A percentile compares a stretch with the other conserved stretches of the same genome.
phyloP scores from a whole-genome alignment of 495 filamentous ascomycete genomes.

The Podospora comata region DNA sequence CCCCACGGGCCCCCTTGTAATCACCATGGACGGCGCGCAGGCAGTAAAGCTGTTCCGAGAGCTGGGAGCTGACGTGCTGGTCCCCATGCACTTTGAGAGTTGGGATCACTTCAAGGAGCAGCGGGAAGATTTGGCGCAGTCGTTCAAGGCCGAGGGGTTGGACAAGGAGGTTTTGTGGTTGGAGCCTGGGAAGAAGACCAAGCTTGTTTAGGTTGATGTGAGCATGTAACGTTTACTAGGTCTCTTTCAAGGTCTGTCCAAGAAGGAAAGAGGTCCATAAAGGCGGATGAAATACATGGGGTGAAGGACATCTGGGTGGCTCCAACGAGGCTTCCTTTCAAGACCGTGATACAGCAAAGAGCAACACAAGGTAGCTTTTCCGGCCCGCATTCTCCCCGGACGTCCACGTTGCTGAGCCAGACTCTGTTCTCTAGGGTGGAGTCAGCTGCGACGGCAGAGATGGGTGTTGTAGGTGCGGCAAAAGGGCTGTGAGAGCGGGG shows the following conservation, averaged over 20 bases:
- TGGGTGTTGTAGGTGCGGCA: no score
- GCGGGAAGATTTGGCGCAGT: constrained; percentile 38
- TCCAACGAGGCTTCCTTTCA: no score
- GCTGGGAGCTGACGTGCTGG: constrained; percentile 45
- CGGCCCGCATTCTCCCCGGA: no score
- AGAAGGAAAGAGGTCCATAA: no score
- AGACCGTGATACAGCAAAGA: no score
- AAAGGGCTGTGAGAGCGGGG: no score
- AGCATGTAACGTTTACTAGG: no score
- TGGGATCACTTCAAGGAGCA: constrained; percentile 51
- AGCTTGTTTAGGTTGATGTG: constrained; percentile 16
- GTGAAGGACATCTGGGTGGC: no score
- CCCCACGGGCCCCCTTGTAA: constrained; percentile 37
- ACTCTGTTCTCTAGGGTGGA: not conserved
- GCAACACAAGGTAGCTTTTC: no score
- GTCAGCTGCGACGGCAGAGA: no score
- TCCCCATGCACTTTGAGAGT: constrained; percentile 54
- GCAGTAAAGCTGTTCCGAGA: constrained; percentile 41
- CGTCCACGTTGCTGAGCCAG: not conserved
- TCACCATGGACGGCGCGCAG: constrained; percentile 52
- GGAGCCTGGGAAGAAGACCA: constrained; percentile 30
- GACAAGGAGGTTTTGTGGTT: constrained; percentile 49
- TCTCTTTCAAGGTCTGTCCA: no score
- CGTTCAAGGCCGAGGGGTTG: constrained; percentile 57
- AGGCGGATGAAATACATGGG: no score